Evolutionary conservation across 257 asterid species (phyloP).

Genomic region (Solanum gracilifrons): DNA sequence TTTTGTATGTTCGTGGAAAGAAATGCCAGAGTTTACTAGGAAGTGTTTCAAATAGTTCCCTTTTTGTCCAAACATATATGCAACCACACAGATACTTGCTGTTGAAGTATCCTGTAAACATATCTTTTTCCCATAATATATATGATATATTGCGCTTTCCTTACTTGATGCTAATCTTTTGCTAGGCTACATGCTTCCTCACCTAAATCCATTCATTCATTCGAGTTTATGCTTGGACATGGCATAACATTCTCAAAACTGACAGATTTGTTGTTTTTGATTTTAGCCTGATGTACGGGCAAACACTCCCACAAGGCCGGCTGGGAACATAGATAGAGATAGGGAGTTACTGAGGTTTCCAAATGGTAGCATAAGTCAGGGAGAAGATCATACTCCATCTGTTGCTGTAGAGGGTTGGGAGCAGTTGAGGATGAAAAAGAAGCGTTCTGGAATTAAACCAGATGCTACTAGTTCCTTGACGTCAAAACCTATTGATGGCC

Average conservation of each 20-base stretch:
- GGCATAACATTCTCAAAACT: conserved; percentile 13
- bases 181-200: background rate
- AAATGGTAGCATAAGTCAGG: conserved; percentile 38
- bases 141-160: background rate
- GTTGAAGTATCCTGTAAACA: background rate
- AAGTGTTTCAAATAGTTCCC: background rate
- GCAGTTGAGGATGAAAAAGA: conserved; percentile 81
- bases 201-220: background rate
- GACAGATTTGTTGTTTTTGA: conserved; percentile 13
- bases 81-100: background rate
- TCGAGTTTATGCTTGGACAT: background rate
- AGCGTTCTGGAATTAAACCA: conserved; percentile 78
- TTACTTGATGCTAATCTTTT: background rate
- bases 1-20: background rate
- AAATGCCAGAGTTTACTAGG: background rate
- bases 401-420: conserved; percentile 84
- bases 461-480: conserved; percentile 40
- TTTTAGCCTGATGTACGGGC: conserved; percentile 54
- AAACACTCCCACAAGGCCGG: conserved; percentile 44
- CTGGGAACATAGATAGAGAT: conserved; percentile 57
- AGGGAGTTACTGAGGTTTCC: conserved; percentile 53
- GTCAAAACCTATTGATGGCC: conserved; percentile 51
- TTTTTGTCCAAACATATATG: background rate
- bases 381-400: conserved; percentile 54
- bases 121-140: background rate